Evolutionary conservation across 2,329 filamentous ascomycete genomes (phyloP).

Genomic region (Tolypocladium guangdongense): DNA sequence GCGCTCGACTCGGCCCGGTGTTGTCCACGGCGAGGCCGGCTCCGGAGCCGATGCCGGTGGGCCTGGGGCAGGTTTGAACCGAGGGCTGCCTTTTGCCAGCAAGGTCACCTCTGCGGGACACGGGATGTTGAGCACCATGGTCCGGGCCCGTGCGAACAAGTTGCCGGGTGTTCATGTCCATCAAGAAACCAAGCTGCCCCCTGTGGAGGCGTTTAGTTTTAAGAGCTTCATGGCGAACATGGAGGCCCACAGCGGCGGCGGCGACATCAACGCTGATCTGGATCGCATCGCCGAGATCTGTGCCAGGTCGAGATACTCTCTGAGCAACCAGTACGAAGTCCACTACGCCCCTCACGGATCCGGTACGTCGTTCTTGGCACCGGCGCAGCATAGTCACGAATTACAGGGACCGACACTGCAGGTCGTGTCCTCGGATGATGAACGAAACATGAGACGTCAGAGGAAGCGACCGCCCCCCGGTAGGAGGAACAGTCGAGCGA

Average conservation of each 20-base stretch:
- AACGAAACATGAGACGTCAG: constrained; percentile 28
- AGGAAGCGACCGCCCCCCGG: constrained; percentile 29
- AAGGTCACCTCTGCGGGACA: constrained; percentile 21
- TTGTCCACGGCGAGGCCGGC: constrained; percentile 17
- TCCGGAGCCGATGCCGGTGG: constrained; percentile 16
- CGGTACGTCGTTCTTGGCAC: constrained; percentile 34
- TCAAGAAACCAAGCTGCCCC: constrained; percentile 40
- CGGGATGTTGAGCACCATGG: constrained; percentile 32
- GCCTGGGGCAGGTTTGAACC: constrained; percentile 16
- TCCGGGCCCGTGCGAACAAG: constrained; percentile 30
- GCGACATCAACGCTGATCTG: constrained; percentile 45
- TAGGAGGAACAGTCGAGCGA: constrained; percentile 40
- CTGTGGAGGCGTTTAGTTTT: constrained; percentile 53
- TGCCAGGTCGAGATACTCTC: constrained; percentile 51
- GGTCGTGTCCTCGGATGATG: constrained; percentile 45
- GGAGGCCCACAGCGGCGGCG: constrained; percentile 28
- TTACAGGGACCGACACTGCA: constrained; percentile 43
- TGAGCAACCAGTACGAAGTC: constrained; percentile 57
- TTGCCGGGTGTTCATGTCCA: constrained; percentile 11
- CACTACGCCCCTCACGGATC: constrained; percentile 53
- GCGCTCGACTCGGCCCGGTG: constrained; percentile 16
- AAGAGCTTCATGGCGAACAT: constrained; percentile 52
- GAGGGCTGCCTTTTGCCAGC: constrained; percentile 21
- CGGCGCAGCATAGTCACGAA: constrained; percentile 18
- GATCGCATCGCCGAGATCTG: constrained; percentile 59